Evolutionary conservation across 352 stramenopile genomes (phyloP).

Genomic region (Pythium sukuiense): DNA sequence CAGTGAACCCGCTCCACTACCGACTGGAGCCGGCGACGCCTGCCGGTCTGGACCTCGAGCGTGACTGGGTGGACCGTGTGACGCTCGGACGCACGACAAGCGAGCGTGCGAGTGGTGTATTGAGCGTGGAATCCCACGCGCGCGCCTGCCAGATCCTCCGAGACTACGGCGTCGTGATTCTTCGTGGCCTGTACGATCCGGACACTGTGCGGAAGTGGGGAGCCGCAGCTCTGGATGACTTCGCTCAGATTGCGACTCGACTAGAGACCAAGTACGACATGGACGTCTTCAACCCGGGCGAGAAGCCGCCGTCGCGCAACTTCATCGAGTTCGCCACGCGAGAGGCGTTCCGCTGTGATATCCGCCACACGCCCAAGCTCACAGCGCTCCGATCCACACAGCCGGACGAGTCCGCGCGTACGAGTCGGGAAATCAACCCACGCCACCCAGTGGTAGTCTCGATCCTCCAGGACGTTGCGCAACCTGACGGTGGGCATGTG

Average conservation of each 20-base stretch:
- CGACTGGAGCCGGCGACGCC: background rate
- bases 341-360: background rate
- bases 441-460: background rate
- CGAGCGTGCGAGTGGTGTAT: background rate
- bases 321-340: conserved; percentile 1
- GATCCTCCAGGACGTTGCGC: background rate
- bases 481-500: background rate
- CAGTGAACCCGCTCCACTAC: background rate
- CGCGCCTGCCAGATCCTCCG: background rate
- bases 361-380: conserved; percentile 1
- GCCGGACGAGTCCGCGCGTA: background rate
- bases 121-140: background rate
- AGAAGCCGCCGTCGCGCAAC: conserved; percentile 1
- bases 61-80: conserved; percentile 1
- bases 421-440: background rate
- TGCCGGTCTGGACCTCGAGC: background rate
- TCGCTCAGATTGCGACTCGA: background rate
- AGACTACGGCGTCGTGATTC: background rate
- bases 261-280: background rate
- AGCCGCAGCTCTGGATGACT: background rate
- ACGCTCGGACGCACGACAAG: background rate
- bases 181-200: background rate
- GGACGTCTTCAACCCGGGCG: background rate
- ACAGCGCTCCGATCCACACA: background rate
- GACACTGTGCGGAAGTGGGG: background rate